Conservation (phyloP, 2,329 filamentous ascomycete species). For the Aplosporella prunicola region DNA sequence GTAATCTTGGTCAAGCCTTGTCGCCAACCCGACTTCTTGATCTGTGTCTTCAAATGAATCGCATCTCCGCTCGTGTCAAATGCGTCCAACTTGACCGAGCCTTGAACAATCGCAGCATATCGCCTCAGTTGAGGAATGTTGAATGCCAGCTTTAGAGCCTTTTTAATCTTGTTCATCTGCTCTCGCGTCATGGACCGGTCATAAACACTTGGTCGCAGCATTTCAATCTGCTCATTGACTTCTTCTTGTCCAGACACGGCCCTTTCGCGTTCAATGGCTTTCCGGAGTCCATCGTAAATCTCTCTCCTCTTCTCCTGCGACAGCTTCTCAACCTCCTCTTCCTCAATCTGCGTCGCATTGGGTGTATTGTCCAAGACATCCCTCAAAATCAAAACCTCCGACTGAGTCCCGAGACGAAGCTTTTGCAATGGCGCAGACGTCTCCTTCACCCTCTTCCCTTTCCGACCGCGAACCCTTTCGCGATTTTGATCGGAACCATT, state of each 20-base stretch:
- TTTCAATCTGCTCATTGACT: slow-evolving; percentile 22
- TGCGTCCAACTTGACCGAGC: not conserved
- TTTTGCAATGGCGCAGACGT: slow-evolving; percentile 20
- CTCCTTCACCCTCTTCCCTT: slow-evolving; percentile 17
- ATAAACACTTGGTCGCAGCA: slow-evolving; percentile 22
- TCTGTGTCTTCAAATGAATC: not conserved
- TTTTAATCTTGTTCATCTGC: slow-evolving; percentile 19
- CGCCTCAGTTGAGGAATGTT: slow-evolving; percentile 21
- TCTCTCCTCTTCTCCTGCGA: slow-evolving; percentile 10
- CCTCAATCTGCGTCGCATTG: not conserved
- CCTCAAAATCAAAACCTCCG: slow-evolving; percentile 26
- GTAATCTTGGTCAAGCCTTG: not conserved
- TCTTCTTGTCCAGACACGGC: slow-evolving; percentile 20
- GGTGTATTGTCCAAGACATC: slow-evolving; percentile 16
- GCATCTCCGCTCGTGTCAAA: not conserved
- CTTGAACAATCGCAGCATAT: slow-evolving; percentile 17
- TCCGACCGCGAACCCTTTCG: slow-evolving; percentile 16
- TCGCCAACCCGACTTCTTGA: slow-evolving; percentile 3
- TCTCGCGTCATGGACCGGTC: slow-evolving; percentile 16
- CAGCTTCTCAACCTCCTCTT: slow-evolving; percentile 2
- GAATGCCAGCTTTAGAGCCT: slow-evolving; percentile 20
- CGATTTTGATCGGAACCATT: too few relatives aligned
- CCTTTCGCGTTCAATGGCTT: slow-evolving; percentile 20
- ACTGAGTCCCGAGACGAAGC: slow-evolving; percentile 24
- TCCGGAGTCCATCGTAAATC: slow-evolving; percentile 7